Percentiles rank a stretch among this genome's conserved stretches.
Evolutionary conservation across 495 filamentous ascomycete species (phyloP).

Genomic region (Pyronema omphalodes): DNA sequence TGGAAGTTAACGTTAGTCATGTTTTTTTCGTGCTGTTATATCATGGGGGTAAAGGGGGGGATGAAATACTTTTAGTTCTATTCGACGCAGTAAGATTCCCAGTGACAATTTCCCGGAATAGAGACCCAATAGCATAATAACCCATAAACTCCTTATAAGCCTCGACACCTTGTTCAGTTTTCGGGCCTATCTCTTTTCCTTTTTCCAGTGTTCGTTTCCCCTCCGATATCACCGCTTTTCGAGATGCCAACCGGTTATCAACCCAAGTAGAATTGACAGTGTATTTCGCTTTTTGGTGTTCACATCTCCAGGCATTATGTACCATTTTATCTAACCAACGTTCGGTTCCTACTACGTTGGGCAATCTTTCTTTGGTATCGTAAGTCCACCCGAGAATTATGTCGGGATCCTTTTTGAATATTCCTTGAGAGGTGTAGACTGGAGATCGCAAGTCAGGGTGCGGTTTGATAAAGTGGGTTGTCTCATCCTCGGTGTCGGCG

Average conservation of each 20-base stretch:
- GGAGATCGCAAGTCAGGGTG: not conserved
- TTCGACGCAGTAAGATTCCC: slow-evolving; percentile 13
- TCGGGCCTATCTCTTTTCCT: not conserved
- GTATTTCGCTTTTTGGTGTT: slow-evolving; percentile 25
- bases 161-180: not conserved
- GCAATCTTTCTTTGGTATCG: slow-evolving; percentile 20
- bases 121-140: slow-evolving; percentile 24
- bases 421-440: slow-evolving; percentile 14
- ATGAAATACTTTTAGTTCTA: too few species aligned
- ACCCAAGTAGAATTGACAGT: slow-evolving; percentile 5
- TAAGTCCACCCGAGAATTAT: slow-evolving; percentile 27
- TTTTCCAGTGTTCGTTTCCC: slow-evolving; percentile 3
- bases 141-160: slow-evolving; percentile 23
- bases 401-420: slow-evolving; percentile 25
- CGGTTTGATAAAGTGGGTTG: not conserved
- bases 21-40: too few species aligned
- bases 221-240: not conserved
- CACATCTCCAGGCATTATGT: slow-evolving; percentile 24
- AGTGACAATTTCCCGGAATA: slow-evolving; percentile 22
- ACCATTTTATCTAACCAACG: slow-evolving; percentile 21
- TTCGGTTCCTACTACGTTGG: not conserved
- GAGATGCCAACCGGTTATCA: slow-evolving; percentile 6
- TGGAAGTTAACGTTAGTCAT: too few species aligned
- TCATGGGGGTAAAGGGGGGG: too few species aligned
- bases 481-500: not conserved